phyloP scores from a whole-genome alignment of 495 filamentous ascomycete genomes.

The Aspergillus sclerotioniger region DNA sequence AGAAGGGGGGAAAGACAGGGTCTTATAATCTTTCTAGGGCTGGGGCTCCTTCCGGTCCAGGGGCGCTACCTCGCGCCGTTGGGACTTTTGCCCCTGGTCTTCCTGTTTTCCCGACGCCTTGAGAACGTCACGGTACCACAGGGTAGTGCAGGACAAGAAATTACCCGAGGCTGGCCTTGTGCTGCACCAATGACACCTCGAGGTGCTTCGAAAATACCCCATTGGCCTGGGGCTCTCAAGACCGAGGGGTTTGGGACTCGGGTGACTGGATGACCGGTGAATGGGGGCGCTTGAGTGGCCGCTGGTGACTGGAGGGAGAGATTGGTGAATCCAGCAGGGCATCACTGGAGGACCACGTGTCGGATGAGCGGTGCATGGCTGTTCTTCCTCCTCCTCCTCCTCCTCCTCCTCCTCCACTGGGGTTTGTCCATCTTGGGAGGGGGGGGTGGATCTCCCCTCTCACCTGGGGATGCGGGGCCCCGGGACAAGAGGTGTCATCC shows the following conservation, averaged over 20 bases:
- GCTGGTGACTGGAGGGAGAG: neutral
- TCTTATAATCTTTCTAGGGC: neutral
- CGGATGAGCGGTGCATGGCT: neutral
- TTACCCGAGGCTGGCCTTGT: neutral
- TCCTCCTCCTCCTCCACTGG: too few species aligned
- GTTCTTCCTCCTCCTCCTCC: too few species aligned
- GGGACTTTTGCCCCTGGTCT: neutral
- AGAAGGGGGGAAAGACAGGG: neutral
- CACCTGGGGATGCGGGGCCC: constrained; percentile 2
- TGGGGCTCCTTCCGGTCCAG: neutral
- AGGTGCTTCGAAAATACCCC: neutral
- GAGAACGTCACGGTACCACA: neutral
- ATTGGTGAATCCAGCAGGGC: neutral
- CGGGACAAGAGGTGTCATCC: neutral
- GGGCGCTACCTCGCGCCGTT: neutral
- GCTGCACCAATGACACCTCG: neutral
- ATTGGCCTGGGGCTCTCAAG: neutral
- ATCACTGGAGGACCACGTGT: neutral
- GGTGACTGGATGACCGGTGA: neutral
- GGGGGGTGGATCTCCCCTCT: neutral
- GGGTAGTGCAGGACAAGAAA: too few species aligned
- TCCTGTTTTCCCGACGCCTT: neutral
- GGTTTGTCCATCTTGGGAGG: neutral
- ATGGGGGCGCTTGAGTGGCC: neutral
- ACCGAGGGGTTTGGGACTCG: too few species aligned